Evolutionary conservation across 2,329 filamentous ascomycete species (phyloP).

Genomic region (Whalleya microplaca): DNA sequence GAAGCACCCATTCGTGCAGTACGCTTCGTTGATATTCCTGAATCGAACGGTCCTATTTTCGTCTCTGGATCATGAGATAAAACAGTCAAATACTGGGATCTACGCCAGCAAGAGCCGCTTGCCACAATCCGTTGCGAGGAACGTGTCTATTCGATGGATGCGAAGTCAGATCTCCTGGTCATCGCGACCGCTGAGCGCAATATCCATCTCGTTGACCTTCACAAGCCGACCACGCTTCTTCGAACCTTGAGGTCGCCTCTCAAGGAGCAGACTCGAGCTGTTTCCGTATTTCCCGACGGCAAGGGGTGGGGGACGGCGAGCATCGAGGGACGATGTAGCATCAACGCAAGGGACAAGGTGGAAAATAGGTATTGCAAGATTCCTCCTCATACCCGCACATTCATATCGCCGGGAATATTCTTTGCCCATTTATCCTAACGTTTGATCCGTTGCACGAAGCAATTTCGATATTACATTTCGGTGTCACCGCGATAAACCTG

Average conservation of each 20-base stretch:
- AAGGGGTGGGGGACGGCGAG: slow-evolving; percentile 34
- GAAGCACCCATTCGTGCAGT: slow-evolving; percentile 37
- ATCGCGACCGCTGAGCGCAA: slow-evolving; percentile 37
- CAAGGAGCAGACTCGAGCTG: slow-evolving; percentile 34
- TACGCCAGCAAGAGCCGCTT: slow-evolving; percentile 48
- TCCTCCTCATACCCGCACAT: background rate
- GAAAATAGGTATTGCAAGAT: slow-evolving; percentile 25
- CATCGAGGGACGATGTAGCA: slow-evolving; percentile 37
- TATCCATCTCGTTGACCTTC: slow-evolving; percentile 40
- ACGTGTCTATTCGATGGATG: slow-evolving; percentile 48
- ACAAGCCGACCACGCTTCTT: slow-evolving; percentile 25
- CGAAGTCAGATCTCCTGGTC: slow-evolving; percentile 33
- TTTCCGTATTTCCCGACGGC: slow-evolving; percentile 34
- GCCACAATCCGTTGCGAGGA: slow-evolving; percentile 52
- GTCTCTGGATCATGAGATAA: slow-evolving; percentile 56
- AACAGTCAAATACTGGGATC: slow-evolving; percentile 61
- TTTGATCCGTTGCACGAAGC: slow-evolving; percentile 1
- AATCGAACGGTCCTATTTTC: slow-evolving; percentile 29
- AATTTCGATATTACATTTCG: slow-evolving; percentile 34
- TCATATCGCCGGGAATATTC: background rate
- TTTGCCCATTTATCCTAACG: background rate
- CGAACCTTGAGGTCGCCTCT: slow-evolving; percentile 30
- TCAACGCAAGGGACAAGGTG: slow-evolving; percentile 26
- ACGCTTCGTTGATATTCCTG: slow-evolving; percentile 38
- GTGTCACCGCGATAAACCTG: slow-evolving; percentile 36